These are phyloP conservation scores for Pseudogymnoascus sp. DNA, from an alignment of 2,329 filamentous ascomycete species.

Conservation along the genomic window DNA sequence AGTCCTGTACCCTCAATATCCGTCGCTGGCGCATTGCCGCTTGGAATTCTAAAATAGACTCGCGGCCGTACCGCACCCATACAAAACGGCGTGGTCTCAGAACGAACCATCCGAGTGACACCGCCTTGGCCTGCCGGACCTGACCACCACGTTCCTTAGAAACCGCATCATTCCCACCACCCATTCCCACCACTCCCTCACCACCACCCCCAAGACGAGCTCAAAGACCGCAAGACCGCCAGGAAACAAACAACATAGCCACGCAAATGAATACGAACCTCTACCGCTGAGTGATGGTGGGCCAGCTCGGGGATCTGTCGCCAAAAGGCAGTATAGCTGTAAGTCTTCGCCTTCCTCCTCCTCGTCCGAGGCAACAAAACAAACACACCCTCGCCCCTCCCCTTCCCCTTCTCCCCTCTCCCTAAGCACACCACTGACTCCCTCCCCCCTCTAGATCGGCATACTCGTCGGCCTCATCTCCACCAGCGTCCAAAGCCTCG, in stretches of 20 bases:
- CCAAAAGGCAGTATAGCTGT: conserved; percentile 72
- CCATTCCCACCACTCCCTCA: not conserved
- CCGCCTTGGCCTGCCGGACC: not conserved
- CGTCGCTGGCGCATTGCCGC: not conserved
- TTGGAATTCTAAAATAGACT: not conserved
- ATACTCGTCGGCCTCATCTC: conserved; percentile 89
- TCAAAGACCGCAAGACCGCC: not conserved
- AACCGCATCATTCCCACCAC: not conserved
- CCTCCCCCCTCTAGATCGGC: conserved; percentile 56
- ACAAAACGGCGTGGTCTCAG: conserved; percentile 1
- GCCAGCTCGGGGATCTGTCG: conserved; percentile 67
- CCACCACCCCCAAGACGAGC: not conserved
- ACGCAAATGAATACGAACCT: conserved; percentile 4
- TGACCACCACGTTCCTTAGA: not conserved
- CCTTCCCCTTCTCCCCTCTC: not conserved
- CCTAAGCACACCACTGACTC: conserved; percentile 16
- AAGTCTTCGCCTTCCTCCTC: conserved; percentile 31
- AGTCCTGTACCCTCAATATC: not conserved
- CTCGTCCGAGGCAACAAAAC: not conserved
- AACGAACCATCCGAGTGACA: conserved; percentile 6
- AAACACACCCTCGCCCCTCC: not conserved
- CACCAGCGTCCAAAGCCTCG: conserved; percentile 89
- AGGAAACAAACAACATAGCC: not conserved
- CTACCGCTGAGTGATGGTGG: conserved; percentile 43
- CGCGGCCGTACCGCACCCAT: not conserved